phyloP scores from a whole-genome alignment of 2,329 filamentous ascomycete genomes.

The Aspergillus aculeatus region DNA sequence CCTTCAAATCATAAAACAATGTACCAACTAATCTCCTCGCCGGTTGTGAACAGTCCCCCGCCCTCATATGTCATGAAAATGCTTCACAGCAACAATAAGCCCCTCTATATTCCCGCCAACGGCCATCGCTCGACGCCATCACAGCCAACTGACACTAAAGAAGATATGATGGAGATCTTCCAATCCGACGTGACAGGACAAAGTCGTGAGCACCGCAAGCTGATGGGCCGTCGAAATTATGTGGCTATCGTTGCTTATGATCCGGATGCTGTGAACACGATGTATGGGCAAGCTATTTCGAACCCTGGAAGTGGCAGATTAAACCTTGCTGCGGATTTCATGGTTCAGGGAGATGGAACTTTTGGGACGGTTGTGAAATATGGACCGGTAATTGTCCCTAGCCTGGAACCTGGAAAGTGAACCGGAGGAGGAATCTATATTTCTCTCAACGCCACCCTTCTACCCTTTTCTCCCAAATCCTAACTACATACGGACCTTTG shows the following conservation, averaged over 20 bases:
- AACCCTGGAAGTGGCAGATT: conserved; percentile 53
- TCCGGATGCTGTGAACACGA: conserved; percentile 67
- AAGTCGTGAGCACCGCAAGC: conserved; percentile 77
- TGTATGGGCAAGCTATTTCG: conserved; percentile 37
- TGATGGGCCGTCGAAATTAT: conserved; percentile 94
- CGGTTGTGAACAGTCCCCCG: conserved; percentile 86
- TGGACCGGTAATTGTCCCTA: conserved; percentile 91
- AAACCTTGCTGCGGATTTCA: conserved; percentile 91
- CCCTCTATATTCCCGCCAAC: conserved; percentile 86
- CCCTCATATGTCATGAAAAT: conserved; percentile 85
- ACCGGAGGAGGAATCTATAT: neutral
- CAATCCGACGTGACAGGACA: conserved; percentile 86
- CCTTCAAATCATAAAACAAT: conserved; percentile 97
- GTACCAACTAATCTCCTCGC: conserved; percentile 95
- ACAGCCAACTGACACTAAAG: conserved; percentile 81
- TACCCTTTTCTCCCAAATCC: neutral
- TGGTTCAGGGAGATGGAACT: conserved; percentile 87
- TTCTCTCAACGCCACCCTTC: neutral
- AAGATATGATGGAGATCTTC: conserved; percentile 99
- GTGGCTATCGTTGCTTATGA: conserved; percentile 93
- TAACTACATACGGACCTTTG: neutral
- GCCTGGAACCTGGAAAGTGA: conserved; percentile 70
- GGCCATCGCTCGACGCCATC: conserved; percentile 69
- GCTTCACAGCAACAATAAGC: conserved; percentile 84
- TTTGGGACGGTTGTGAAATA: conserved; percentile 88